Evolutionary conservation across 169 alveolate genomes (phyloP).

Genomic region (Amoebophrya sp.): DNA sequence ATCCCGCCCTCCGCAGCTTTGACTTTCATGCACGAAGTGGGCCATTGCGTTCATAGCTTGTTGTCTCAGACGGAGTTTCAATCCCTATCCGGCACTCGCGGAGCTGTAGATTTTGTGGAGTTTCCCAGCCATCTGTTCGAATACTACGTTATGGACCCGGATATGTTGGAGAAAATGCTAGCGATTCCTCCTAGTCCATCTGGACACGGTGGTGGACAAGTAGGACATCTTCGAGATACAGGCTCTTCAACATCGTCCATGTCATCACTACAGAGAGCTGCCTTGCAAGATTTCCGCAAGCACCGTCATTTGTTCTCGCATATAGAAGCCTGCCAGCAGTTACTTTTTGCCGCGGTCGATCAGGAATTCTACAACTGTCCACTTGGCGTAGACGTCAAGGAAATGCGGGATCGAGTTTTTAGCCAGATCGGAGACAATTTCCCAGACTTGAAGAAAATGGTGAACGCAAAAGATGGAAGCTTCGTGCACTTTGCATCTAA

Average conservation of each 20-base stretch:
- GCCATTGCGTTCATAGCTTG: conserved; percentile 24
- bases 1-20: not conserved
- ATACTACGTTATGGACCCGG: conserved; percentile 33
- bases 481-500: not conserved
- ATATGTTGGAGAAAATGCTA: not conserved
- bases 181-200: not conserved
- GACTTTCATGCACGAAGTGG: conserved; percentile 31
- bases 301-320: conserved; percentile 23
- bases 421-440: not conserved
- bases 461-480: too few relatives aligned
- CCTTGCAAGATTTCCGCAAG: not conserved
- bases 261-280: not conserved
- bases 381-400: not conserved
- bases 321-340: conserved; percentile 41
- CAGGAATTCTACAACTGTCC: conserved; percentile 35
- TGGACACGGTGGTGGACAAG: not conserved
- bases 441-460: not conserved
- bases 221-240: not conserved
- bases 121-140: conserved; percentile 42
- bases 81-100: conserved; percentile 49
- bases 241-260: too few relatives aligned
- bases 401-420: not conserved
- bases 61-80: conserved; percentile 17
- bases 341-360: conserved; percentile 41
- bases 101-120: conserved; percentile 50